A percentile compares a stretch with the other conserved stretches of the same genome.
Conservation (phyloP, 1,139 yeast genomes). For the Diutina mesorugosa region DNA sequence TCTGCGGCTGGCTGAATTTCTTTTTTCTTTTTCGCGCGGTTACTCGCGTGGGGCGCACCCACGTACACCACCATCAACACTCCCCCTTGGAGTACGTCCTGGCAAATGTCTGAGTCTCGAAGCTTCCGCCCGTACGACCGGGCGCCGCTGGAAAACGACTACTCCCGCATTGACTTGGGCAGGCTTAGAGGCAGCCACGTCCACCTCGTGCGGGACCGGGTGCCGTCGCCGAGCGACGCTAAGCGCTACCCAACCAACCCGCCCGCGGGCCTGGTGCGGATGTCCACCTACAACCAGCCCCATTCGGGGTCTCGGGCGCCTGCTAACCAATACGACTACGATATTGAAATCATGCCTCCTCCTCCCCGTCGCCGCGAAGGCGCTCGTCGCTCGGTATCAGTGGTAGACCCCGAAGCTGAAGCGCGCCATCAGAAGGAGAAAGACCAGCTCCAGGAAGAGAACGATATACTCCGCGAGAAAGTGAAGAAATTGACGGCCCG, state of each 20-base stretch:
- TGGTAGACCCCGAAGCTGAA: too few species aligned
- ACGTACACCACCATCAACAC: too few species aligned
- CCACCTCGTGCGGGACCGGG: neutral
- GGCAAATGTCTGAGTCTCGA: neutral
- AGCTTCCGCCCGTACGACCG: neutral
- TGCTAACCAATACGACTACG: neutral
- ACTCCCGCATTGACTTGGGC: neutral
- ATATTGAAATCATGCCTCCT: neutral
- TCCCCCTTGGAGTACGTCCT: too few species aligned
- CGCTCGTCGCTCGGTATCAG: too few species aligned
- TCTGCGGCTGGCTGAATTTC: too few species aligned
- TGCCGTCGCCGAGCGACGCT: neutral
- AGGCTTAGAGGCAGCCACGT: neutral
- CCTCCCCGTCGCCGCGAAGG: neutral
- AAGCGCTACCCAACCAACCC: neutral
- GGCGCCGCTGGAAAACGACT: neutral
- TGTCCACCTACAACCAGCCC: neutral
- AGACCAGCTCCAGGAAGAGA: neutral
- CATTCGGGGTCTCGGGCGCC: neutral
- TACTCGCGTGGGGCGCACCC: neutral
- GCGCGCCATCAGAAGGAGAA: neutral
- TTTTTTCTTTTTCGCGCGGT: neutral
- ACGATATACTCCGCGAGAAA: neutral
- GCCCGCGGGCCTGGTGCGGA: neutral
- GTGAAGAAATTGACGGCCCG: neutral